Evolutionary conservation across 2,329 filamentous ascomycete genomes (phyloP), one percentile per base, ranked within the genome.

Genomic region (Pestalotiopsis sp.): DNA sequence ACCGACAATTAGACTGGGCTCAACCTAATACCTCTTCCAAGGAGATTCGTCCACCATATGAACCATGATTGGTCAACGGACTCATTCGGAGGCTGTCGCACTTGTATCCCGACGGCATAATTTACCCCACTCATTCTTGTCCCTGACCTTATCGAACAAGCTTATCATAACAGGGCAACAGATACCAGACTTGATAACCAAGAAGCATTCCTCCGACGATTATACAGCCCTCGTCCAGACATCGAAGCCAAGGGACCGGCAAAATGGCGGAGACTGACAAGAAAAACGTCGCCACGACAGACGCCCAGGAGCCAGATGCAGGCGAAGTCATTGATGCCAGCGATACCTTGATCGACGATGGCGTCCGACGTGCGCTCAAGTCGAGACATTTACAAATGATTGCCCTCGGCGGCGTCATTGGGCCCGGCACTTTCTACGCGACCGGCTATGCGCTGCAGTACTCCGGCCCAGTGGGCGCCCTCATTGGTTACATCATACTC

Each of bases 401-500:
- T 36, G 74, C 73, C 31, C 74, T 76, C 52, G 74, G 74, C 31
- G 74, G 74, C 60, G 71, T 76, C 6, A 72, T 76, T 7, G 74
- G 75, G 1, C 73, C 75, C 11, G 73, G 74, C 23, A 74, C 75
- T 49, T 76, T 72, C 71, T 75, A 73, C 60, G 72, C 75, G 7
- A 76, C 76, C 0, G 77, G 76, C 9, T 73, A 73, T 9, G 77
- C 76, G 0, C 71, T 79, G 12, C 70, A 74, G 3, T 77, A 77
- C 59, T 75, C 72, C 65, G 77, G 77, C 2, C 76, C 77, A 9
- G 70, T 76, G 13, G 77, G 77, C 20, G 75, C 77, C 0, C 65
- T 78, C 14, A 70, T 79, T 25, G 75, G 75, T 69, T 78, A 77
- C 69, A 65, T 77, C 38, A 73, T 78, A 68, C 69, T 78, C 52